Evolutionary conservation across 192 early-diverging fungal species (phyloP), one percentile per base, ranked within the genome.

Genomic region (Entophlyctis luteolus): DNA sequence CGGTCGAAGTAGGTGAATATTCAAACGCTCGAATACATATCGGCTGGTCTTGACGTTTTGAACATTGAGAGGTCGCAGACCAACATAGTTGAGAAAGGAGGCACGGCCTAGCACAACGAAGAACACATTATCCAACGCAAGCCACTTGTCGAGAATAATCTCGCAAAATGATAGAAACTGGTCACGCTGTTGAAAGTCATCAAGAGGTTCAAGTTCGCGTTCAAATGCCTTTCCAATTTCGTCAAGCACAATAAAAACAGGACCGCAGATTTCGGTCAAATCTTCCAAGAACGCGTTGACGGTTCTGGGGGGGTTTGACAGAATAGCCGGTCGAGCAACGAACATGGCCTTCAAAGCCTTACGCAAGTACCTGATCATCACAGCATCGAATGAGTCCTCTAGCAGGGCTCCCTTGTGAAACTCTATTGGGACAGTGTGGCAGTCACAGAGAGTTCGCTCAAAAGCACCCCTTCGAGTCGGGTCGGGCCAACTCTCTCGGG

Each of bases 161-260:
- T 37, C 55, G 31, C 66, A 62, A 38, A 68, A 68, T 16, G 5
- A 35, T n/a, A 68, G 1, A 28, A 68, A 68, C 53, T 35, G 0
- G 4, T 68, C 52, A 0, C 66, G 66, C 31, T 68, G 55, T 49
- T 56, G 38, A 54, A 39, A 68, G 54, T 33, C 54, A 59, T 48
- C 25, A 18, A 54, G 4, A 2, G 22, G 2, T 0, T 14, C 1
- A 53, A 27, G 27, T 5, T 14, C 20, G n/a, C n/a, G n/a, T n/a
- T n/a, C n/a, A 29, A 68, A 68, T 6, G 66, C 66, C 4, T 12
- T 12, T 6, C 66, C 66, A 37, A 68, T 68, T 68, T 56, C 66
- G 6, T 68, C 54, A 0, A 68, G 66, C 28, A 54, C 55, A 68
- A 68, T 68, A 39, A 68, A 68, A 5, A 68, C 54, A 45, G 66